Conservation (phyloP, 2,329 filamentous ascomycete species). For the Cladosporium sp. region DNA sequence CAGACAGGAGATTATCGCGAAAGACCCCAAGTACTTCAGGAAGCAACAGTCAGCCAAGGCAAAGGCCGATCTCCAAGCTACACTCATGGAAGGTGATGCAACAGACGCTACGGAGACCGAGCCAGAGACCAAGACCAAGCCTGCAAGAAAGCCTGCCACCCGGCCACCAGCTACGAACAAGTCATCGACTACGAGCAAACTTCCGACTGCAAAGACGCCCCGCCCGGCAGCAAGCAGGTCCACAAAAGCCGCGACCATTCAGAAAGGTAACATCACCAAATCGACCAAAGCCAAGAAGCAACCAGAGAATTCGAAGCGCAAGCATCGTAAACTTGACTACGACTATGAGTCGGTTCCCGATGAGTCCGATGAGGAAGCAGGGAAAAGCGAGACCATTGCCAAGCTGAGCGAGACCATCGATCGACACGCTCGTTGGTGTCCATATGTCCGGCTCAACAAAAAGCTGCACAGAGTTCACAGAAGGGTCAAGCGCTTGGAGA, state of each 20-base stretch:
- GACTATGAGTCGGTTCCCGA: background rate
- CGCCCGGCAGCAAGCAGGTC: background rate
- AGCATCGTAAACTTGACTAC: background rate
- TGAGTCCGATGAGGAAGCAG: background rate
- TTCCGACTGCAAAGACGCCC: background rate
- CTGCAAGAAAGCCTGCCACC: background rate
- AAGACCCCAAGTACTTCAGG: background rate
- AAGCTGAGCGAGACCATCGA: slow-evolving; percentile 6
- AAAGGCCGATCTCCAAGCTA: background rate
- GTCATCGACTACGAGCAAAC: background rate
- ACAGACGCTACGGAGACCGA: background rate
- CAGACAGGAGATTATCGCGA: background rate
- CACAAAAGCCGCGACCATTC: background rate
- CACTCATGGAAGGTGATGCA: background rate
- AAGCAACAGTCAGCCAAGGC: background rate
- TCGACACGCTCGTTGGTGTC: slow-evolving; percentile 7
- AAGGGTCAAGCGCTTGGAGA: background rate
- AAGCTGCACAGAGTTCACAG: background rate
- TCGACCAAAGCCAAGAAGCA: background rate
- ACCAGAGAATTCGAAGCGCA: background rate
- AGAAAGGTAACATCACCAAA: background rate
- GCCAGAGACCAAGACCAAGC: too few relatives aligned
- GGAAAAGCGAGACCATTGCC: background rate
- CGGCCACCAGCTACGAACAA: background rate
- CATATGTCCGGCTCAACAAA: slow-evolving; percentile 10